Evolutionary conservation across 1,284 basidiomycete species (phyloP), one percentile per base, ranked within the genome.

Genomic region (Chondrostereum purpureum): DNA sequence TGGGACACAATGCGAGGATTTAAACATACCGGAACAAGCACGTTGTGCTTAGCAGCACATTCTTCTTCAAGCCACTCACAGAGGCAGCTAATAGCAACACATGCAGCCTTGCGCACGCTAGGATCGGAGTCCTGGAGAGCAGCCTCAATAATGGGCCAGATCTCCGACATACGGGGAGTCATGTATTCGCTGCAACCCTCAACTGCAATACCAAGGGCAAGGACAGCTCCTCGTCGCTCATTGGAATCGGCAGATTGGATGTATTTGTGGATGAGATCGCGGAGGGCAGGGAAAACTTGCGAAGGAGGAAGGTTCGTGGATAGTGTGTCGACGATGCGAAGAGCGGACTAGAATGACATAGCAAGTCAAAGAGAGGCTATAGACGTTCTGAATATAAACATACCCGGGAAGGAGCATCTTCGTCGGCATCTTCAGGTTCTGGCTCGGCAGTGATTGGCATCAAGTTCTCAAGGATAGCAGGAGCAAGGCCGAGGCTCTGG

Each of bases 181-280:
- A 99, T 98, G 70, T 77, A 99, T 70, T 99, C 93, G 66, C 90
- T 93, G 73, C 95, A 98, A 18, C 96, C 96, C 65, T 99, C 96
- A 48, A 99, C 93, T 40, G 86, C 82, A 41, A 99, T 92, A 56
- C 95, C 96, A 48, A 99, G 86, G 3, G 95, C 88, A 62, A 97
- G 92, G 71, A 99, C 87, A 5, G 94, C 96, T 41, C 92, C 91
- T 54, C 96, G 94, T 51, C 96, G 88, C 55, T 77, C 67, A 44
- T 80, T 71, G 1, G 88, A 75, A 54, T 95, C 83, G n/a, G 79
- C 65, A 4, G 88, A 92, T 11, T 76, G 72, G 70, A 93, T 89
- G 67, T 93, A 95, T 49, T 85, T 74, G 52, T 82, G 75, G 47
- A 96, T 88, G 55, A 94, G 79, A 44, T 67, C 68, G 49, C 88